phyloP scores from a whole-genome alignment of 208 protist genomes.

The Acanthamoeba healyi region DNA sequence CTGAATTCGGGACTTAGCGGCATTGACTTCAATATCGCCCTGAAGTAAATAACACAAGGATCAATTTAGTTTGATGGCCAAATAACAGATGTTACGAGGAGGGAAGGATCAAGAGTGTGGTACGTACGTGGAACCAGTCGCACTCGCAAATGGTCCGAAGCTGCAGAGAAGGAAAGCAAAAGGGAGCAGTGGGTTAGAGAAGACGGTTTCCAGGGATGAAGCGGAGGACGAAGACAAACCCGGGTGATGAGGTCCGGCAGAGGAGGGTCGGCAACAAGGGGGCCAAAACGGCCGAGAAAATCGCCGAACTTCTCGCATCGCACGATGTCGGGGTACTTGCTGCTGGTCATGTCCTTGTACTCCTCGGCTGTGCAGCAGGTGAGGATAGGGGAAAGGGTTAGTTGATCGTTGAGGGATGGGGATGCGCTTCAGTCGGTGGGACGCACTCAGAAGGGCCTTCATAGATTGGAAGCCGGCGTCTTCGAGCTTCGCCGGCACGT shows the following conservation, averaged over 20 bases:
- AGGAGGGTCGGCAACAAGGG: background rate
- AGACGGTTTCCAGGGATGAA: background rate
- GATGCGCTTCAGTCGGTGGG: no score
- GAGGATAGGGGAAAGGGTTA: background rate
- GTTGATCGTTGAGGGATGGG: background rate
- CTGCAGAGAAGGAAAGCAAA: background rate
- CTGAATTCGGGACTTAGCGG: slow-evolving; percentile 12
- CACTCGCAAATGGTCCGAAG: slow-evolving; percentile 21
- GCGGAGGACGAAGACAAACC: background rate
- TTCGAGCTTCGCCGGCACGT: background rate
- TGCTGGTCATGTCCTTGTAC: slow-evolving; percentile 62
- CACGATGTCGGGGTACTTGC: slow-evolving; percentile 24
- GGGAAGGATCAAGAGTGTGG: background rate
- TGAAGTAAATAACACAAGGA: background rate
- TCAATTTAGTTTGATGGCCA: no score
- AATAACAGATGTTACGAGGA: background rate
- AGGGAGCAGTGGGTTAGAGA: background rate
- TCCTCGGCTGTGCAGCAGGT: background rate
- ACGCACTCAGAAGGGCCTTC: slow-evolving; percentile 34
- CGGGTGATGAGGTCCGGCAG: background rate
- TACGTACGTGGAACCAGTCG: slow-evolving; percentile 12
- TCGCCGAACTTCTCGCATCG: slow-evolving; percentile 18
- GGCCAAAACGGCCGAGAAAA: slow-evolving; percentile 41
- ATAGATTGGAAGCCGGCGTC: slow-evolving; percentile 3
- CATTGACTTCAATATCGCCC: background rate